Percentiles rank a stretch among this genome's conserved stretches.
These are phyloP conservation scores for Sarocladium brachiariae DNA, from an alignment of 2,329 filamentous ascomycete genomes.

Conservation along the genomic window DNA sequence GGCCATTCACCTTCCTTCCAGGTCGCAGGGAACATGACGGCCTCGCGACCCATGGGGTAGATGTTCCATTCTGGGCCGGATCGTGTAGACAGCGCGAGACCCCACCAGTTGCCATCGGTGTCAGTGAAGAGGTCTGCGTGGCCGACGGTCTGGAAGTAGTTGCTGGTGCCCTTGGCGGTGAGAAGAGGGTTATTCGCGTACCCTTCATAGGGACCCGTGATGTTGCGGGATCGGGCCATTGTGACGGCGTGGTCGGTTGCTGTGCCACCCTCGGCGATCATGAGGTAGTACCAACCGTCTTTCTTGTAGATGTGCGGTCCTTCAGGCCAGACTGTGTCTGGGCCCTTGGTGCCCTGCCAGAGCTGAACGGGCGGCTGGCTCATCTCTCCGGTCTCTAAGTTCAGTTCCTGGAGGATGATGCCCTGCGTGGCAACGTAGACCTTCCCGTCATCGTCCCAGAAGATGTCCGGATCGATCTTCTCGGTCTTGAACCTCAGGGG, in stretches of 20 bases:
- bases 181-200: slow-evolving; percentile 31
- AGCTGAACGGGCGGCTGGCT: slow-evolving; percentile 32
- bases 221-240: slow-evolving; percentile 25
- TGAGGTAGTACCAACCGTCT: slow-evolving; percentile 34
- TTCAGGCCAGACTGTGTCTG: slow-evolving; percentile 30
- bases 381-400: slow-evolving; percentile 34
- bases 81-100: slow-evolving; percentile 28
- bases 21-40: slow-evolving; percentile 36
- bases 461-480: slow-evolving; percentile 36
- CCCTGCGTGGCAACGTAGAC: slow-evolving; percentile 38
- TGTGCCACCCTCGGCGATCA: slow-evolving; percentile 40
- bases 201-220: slow-evolving; percentile 30
- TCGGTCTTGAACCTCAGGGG: slow-evolving; percentile 18
- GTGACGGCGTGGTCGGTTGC: slow-evolving; percentile 28
- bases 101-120: slow-evolving; percentile 38
- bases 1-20: slow-evolving; percentile 47
- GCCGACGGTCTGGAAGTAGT: slow-evolving; percentile 25
- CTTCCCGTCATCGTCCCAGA: slow-evolving; percentile 50
- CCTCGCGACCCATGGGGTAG: slow-evolving; percentile 40
- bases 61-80: slow-evolving; percentile 17
- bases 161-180: slow-evolving; percentile 22
- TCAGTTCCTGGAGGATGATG: slow-evolving; percentile 22
- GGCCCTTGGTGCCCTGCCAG: slow-evolving; percentile 40
- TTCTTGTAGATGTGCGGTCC: slow-evolving; percentile 44
- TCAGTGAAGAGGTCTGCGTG: slow-evolving; percentile 28